A percentile compares a stretch with the other conserved stretches of the same genome.
Evolutionary conservation across 495 filamentous ascomycete species (phyloP).

Genomic region (Xylaria longipes): DNA sequence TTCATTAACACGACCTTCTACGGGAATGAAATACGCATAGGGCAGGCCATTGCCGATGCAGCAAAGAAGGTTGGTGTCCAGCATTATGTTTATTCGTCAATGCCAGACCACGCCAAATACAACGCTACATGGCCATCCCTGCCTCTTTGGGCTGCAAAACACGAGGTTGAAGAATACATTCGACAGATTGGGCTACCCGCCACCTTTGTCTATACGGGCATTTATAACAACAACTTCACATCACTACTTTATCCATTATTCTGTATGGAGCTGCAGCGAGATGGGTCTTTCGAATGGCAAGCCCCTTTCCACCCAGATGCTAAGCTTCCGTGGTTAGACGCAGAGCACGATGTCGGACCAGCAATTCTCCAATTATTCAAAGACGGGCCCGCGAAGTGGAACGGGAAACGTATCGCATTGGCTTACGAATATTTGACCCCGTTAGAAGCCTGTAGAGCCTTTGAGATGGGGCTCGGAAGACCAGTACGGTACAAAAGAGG

Average conservation of each 20-base stretch:
- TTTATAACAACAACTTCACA: conserved; percentile 99
- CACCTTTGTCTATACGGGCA: conserved; percentile 94
- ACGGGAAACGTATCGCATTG: conserved; percentile 87
- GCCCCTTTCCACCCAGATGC: conserved; percentile 91
- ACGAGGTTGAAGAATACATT: conserved; percentile 88
- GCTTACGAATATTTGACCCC: conserved; percentile 92
- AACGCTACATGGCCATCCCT: conserved; percentile 72
- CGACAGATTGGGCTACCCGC: conserved; percentile 81
- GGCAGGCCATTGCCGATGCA: conserved; percentile 84
- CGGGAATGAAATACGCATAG: conserved; percentile 91
- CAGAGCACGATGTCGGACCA: conserved; percentile 96
- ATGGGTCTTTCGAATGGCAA: conserved; percentile 90
- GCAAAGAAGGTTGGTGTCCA: conserved; percentile 83
- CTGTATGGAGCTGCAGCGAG: conserved; percentile 82
- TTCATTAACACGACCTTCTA: conserved; percentile 99
- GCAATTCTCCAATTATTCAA: conserved; percentile 95
- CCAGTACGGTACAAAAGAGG: conserved; percentile 78
- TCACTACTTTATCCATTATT: conserved; percentile 91
- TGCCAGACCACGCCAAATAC: conserved; percentile 91
- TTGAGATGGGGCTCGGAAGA: conserved; percentile 76
- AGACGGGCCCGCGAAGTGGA: conserved; percentile 87
- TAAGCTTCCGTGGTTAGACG: conserved; percentile 93
- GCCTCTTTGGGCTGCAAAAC: conserved; percentile 91
- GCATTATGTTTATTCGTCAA: conserved; percentile 94
- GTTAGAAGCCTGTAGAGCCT: conserved; percentile 77